Evolutionary conservation across 805 yeast species (phyloP).

Genomic region (Brettanomyces nanus): DNA sequence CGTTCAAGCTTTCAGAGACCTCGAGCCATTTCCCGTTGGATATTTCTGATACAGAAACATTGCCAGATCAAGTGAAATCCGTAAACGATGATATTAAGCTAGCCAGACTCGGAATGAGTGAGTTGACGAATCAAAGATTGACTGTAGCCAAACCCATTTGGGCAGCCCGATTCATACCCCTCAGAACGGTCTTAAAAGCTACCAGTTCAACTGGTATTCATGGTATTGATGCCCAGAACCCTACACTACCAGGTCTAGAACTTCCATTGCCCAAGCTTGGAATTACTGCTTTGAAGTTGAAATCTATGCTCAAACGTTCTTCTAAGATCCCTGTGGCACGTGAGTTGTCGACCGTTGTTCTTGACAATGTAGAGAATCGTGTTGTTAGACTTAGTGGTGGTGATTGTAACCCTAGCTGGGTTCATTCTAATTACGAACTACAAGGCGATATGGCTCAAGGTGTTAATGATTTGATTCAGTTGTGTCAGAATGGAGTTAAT

Average conservation of each 20-base stretch:
- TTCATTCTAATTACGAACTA: slow-evolving; percentile 69
- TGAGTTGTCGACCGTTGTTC: slow-evolving; percentile 67
- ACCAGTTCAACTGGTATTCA: slow-evolving; percentile 60
- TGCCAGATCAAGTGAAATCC: slow-evolving; percentile 32
- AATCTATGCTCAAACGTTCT: slow-evolving; percentile 50
- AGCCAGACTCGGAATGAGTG: slow-evolving; percentile 69
- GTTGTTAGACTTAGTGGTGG: slow-evolving; percentile 81
- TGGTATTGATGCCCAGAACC: slow-evolving; percentile 60
- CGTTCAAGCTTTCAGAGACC: slow-evolving; percentile 77
- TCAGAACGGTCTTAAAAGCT: slow-evolving; percentile 51
- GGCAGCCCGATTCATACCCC: slow-evolving; percentile 65
- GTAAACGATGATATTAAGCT: slow-evolving; percentile 50
- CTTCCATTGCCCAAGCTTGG: slow-evolving; percentile 70
- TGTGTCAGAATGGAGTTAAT: slow-evolving; percentile 61
- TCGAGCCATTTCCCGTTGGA: slow-evolving; percentile 53
- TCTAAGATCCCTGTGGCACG: slow-evolving; percentile 58
- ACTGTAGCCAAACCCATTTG: slow-evolving; percentile 68
- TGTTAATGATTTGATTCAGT: slow-evolving; percentile 45
- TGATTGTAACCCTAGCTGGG: slow-evolving; percentile 71
- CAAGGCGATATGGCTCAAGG: slow-evolving; percentile 37
- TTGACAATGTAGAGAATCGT: slow-evolving; percentile 41
- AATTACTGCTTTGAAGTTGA: slow-evolving; percentile 58
- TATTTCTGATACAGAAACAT: slow-evolving; percentile 10
- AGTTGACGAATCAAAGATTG: slow-evolving; percentile 71
- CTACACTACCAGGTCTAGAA: slow-evolving; percentile 63